These are phyloP conservation scores for Venturia effusa DNA, from an alignment of 2,329 filamentous ascomycete species.

Conservation along the genomic window DNA sequence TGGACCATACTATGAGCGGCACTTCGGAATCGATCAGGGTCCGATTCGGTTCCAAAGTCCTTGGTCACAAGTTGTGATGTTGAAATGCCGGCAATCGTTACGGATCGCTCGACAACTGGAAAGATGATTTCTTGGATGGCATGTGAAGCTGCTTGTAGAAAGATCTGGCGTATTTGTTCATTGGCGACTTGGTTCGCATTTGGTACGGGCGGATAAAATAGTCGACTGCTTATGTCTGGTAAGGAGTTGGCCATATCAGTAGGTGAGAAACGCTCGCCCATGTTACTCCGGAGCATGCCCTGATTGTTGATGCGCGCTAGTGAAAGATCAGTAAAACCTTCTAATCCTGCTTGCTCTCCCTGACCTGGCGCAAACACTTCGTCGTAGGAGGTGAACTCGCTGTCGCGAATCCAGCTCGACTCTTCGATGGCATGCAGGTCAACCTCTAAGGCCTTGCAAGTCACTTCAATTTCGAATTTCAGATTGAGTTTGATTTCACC, in stretches of 20 bases:
- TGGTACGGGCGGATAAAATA: conserved; percentile 63
- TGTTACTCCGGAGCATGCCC: conserved; percentile 34
- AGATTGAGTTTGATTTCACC: conserved; percentile 91
- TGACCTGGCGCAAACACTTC: conserved; percentile 44
- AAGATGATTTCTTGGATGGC: conserved; percentile 95
- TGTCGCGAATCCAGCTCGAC: conserved; percentile 73
- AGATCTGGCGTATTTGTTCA: conserved; percentile 58
- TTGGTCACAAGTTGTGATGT: conserved; percentile 93
- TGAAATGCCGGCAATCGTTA: conserved; percentile 95
- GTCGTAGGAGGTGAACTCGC: conserved; percentile 54
- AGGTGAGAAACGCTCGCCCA: conserved; percentile 60
- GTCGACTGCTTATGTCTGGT: conserved; percentile 68
- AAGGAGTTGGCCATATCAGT: conserved; percentile 68
- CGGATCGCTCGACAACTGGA: conserved; percentile 91
- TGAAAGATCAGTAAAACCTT: conserved; percentile 73
- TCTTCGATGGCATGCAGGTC: conserved; percentile 88
- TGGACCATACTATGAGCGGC: conserved; percentile 92
- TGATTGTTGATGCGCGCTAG: conserved; percentile 54
- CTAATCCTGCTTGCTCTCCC: conserved; percentile 47
- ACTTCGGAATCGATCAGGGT: conserved; percentile 75
- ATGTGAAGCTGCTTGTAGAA: conserved; percentile 74
- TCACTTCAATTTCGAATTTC: conserved; percentile 96
- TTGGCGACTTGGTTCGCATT: conserved; percentile 68
- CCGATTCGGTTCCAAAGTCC: conserved; percentile 87
- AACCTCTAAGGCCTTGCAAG: conserved; percentile 86